phyloP scores from a whole-genome alignment of 306 rosid species.

The Abrus pulchellus region DNA sequence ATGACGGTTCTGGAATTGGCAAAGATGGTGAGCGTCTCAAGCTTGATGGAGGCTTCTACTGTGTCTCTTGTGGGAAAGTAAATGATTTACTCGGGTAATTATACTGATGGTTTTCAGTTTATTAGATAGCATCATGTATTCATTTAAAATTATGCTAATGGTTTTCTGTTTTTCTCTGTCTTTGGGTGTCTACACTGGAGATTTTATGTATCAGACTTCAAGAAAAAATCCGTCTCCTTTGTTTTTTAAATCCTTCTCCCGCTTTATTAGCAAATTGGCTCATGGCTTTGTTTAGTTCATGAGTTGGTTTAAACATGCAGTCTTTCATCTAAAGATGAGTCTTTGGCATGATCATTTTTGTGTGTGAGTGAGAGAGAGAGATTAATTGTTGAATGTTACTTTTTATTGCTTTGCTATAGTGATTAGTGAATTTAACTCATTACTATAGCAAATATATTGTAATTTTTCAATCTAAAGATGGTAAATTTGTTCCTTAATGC shows the following conservation, averaged over 20 bases:
- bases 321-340: slow-evolving; percentile 20
- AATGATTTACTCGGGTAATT: slow-evolving; percentile 93
- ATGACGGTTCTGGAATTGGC: slow-evolving; percentile 73
- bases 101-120: slow-evolving; percentile 38
- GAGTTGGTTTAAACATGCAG: slow-evolving; percentile 14
- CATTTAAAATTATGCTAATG: background rate
- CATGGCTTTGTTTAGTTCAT: slow-evolving; percentile 21
- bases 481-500: slow-evolving; percentile 29
- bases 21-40: slow-evolving; percentile 58
- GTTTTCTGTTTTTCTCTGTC: slow-evolving; percentile 26
- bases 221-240: background rate
- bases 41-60: slow-evolving; percentile 84
- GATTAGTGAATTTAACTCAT: slow-evolving; percentile 29
- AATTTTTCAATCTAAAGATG: slow-evolving; percentile 39
- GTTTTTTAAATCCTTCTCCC: background rate
- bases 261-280: slow-evolving; percentile 20
- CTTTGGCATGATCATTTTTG: slow-evolving; percentile 27
- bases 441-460: slow-evolving; percentile 9
- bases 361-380: slow-evolving; percentile 1
- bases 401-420: slow-evolving; percentile 37
- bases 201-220: background rate
- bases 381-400: slow-evolving; percentile 35
- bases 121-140: slow-evolving; percentile 25
- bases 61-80: slow-evolving; percentile 84
- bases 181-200: slow-evolving; percentile 24